Base-by-base conservation (phyloP, 2,329 filamentous ascomycete genomes). In the Blumeria graminis region DNA sequence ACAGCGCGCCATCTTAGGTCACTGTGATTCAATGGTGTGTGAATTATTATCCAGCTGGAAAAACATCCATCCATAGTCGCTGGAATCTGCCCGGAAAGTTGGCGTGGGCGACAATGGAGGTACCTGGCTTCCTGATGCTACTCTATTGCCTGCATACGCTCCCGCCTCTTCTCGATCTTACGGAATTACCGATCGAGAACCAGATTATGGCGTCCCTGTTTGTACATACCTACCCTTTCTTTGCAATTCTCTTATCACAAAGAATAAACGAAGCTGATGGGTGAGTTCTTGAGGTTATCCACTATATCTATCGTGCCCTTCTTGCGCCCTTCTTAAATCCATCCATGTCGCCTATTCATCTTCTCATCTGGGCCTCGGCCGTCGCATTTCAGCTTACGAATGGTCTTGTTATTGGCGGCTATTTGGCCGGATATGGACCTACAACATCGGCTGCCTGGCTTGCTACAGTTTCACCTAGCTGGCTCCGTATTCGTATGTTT, bases 221-320 rank as follows among this genome's bases (percentile, higher is more conserved):
- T 64, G 72, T 75, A 65, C 34, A 63, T 59, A 34, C 55, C 28
- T 9, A 48, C 35, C 22, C 39, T 46, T 14, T n/a, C 22, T 14
- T 13, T 16, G 9, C 50, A 13, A 33, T 13, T 53, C 18, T 16
- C 6, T 13, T 9, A 43, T 14, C 39, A 16, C 6, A 43, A 13
- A 43, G 18, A 16, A 43, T 8, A 43, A 43, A 9, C 16, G 7
- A 34, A 7, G 32, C 22, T 39, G 35, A 45, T 51, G 14, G 22
- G n/a, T 35, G 28, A 34, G 11, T 35, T 41, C 16, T 39, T 51
- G 28, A 85, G 73, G 74, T 84, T 36, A 78, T 90, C 57, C 92
- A 98, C 71, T 98, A 98, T 73, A 62, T 80, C 65, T 93, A 98
- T 74, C 86, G 92, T 60, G 89, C 92, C 9, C 69, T 96, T 57